phyloP scores from a whole-genome alignment of 2,329 filamentous ascomycete species.

The Aschersonia sp. region DNA sequence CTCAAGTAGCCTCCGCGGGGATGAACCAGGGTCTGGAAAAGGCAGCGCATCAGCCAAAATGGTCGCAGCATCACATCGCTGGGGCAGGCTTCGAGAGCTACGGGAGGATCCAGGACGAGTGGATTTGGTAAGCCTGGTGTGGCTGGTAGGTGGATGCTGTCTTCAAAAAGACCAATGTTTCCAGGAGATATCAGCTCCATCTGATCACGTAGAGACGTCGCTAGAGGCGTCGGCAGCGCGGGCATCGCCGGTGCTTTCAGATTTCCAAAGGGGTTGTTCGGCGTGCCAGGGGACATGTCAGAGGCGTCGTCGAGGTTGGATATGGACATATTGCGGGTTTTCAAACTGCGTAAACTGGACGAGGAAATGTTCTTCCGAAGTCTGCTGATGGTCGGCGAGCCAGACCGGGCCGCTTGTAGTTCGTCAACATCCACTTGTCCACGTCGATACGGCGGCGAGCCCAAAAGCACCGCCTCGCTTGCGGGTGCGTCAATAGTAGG shows the following conservation, averaged over 20 bases:
- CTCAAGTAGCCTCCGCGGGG: slow-evolving; percentile 86
- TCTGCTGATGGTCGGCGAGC: slow-evolving; percentile 36
- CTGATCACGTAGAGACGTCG: slow-evolving; percentile 45
- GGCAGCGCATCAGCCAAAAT: slow-evolving; percentile 92
- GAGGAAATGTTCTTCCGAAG: slow-evolving; percentile 56
- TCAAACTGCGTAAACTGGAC: slow-evolving; percentile 56
- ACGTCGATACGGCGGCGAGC: slow-evolving; percentile 18
- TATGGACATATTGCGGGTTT: slow-evolving; percentile 58
- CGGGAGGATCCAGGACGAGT: slow-evolving; percentile 49
- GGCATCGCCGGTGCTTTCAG: slow-evolving; percentile 37
- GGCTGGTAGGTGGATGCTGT: slow-evolving; percentile 56
- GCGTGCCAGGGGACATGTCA: slow-evolving; percentile 60
- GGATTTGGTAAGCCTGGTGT: slow-evolving; percentile 52
- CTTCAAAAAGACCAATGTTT: slow-evolving; percentile 72
- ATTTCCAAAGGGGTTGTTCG: slow-evolving; percentile 51
- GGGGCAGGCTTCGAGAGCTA: slow-evolving; percentile 80
- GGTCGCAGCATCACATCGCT: slow-evolving; percentile 79
- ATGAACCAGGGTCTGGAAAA: slow-evolving; percentile 86
- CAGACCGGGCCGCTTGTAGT: slow-evolving; percentile 25
- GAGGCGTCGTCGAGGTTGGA: slow-evolving; percentile 45
- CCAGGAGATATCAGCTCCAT: slow-evolving; percentile 43
- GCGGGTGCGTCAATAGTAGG: slow-evolving; percentile 2
- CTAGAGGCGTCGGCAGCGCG: slow-evolving; percentile 52
- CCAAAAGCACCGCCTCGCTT: slow-evolving; percentile 7
- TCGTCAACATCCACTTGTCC: slow-evolving; percentile 20